Base-by-base conservation (phyloP, 805 yeast species). In the Candida anglica region DNA sequence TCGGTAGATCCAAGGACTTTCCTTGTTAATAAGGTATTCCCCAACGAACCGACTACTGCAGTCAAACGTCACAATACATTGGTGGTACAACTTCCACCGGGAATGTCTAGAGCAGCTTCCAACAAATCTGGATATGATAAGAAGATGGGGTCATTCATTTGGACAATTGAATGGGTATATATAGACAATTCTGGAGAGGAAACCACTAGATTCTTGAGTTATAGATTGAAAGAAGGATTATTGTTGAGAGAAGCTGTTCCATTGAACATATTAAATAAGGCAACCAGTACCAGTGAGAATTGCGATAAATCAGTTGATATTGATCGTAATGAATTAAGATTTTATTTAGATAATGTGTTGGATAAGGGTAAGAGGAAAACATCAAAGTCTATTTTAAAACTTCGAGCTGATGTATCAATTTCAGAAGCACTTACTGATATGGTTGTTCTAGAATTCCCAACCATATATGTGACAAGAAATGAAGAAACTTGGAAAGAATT, bases 131-230 rank as follows among this genome's bases (percentile, higher is more conserved):
- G 79, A 3, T 84, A 77, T 70, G 89, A 86, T 52, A 74, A 76
- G 51, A 71, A 71, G 39, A 58, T 67, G 39, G 74, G 78, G 33
- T 53, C 71, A 6, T 86, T 73, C 52, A 73, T 73, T 13, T 87
- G 96, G 96, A 81, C 94, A 0, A 58, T 87, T 0, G 95, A 87
- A 52, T 83, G 87, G 85, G 50, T 74, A 1, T 39, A 79, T 2
- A 53, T 73, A 3, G 57, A 53, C 10, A 50, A 52, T 9, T 43
- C 52, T 3, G 58, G 51, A 1, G 24, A 34, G 3, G 59, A 57
- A 15, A 22, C 46, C 6, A 50, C 56, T 13, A 50, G 55, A n/a
- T 67, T 71, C 36, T 41, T 70, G n/a, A 71, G 72, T 38, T 70
- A 51, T 37, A 60, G 70, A 28, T 47, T 69, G 13, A 60, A 58